Evolutionary conservation across 1,284 basidiomycete genomes (phyloP).

Genomic region (Cryptococcus floricola): DNA sequence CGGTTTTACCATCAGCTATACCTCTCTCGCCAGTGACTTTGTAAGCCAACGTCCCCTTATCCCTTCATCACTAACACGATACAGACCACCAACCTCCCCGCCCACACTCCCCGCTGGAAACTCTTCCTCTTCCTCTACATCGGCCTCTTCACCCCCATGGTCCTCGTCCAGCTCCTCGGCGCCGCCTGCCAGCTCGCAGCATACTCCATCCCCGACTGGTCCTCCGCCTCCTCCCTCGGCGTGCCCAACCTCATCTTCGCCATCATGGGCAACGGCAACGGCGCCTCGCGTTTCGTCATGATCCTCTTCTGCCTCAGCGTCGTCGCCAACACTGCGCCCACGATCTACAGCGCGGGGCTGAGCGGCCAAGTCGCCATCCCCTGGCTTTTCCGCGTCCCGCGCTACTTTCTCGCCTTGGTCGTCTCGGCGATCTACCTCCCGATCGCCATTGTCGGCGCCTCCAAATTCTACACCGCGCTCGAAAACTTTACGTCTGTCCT

Average conservation of each 20-base stretch:
- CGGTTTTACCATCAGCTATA: constrained; percentile 44
- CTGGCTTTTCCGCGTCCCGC: constrained; percentile 58
- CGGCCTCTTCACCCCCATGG: constrained; percentile 68
- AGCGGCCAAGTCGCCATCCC: constrained; percentile 76
- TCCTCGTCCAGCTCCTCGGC: constrained; percentile 67
- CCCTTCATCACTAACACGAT: background rate
- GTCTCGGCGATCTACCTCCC: constrained; percentile 66
- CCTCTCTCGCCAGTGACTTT: constrained; percentile 42
- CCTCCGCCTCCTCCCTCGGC: constrained; percentile 57
- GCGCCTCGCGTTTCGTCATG: constrained; percentile 79
- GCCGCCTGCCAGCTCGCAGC: constrained; percentile 56
- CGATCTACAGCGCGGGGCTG: constrained; percentile 77
- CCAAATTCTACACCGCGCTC: constrained; percentile 41
- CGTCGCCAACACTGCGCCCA: constrained; percentile 76
- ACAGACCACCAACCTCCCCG: constrained; percentile 46
- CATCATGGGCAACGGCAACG: constrained; percentile 59
- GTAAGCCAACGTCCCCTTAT: constrained; percentile 20
- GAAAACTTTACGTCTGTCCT: constrained; percentile 47
- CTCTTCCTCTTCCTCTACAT: constrained; percentile 70
- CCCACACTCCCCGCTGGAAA: constrained; percentile 34
- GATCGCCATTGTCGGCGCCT: constrained; percentile 40
- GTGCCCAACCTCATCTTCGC: constrained; percentile 70
- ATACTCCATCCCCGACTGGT: constrained; percentile 65
- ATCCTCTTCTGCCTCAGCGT: constrained; percentile 60
- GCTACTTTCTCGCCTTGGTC: constrained; percentile 80